These are phyloP conservation scores for Saccharomyces jurei DNA, from an alignment of 805 yeast genomes.

Conservation along the genomic window DNA sequence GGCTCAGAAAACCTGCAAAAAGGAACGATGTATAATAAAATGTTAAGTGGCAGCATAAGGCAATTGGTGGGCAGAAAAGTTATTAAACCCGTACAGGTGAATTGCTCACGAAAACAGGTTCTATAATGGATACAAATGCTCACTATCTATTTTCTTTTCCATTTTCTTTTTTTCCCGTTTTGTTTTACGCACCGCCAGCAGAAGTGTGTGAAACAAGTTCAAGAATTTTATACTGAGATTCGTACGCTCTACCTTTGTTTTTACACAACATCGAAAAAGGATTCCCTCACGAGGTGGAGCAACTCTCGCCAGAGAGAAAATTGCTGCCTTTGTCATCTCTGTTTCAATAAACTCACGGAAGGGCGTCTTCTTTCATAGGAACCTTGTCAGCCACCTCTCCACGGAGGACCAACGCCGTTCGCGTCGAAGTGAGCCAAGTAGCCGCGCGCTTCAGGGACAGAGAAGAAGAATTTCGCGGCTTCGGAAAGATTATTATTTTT, in stretches of 20 bases:
- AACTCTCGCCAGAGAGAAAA: background rate
- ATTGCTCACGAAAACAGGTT: no score
- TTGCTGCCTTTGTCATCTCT: background rate
- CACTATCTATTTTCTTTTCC: background rate
- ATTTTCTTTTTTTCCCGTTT: no score
- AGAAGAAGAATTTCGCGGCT: background rate
- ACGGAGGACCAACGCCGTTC: background rate
- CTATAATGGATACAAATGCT: background rate
- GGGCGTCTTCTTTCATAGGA: background rate
- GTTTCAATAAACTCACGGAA: background rate
- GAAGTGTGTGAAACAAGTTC: background rate
- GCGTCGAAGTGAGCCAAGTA: background rate
- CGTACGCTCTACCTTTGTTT: background rate
- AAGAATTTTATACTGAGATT: background rate
- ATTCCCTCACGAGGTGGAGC: background rate
- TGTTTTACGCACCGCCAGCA: no score
- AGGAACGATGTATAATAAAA: no score
- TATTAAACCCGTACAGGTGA: background rate
- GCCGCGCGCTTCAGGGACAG: background rate
- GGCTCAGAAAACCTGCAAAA: no score
- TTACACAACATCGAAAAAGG: no score
- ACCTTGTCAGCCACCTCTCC: background rate
- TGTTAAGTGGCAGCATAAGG: no score
- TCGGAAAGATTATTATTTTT: background rate
- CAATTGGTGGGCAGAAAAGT: background rate